Evolutionary conservation across 2,329 filamentous ascomycete species (phyloP).

Genomic region (Thelonectria rubi): DNA sequence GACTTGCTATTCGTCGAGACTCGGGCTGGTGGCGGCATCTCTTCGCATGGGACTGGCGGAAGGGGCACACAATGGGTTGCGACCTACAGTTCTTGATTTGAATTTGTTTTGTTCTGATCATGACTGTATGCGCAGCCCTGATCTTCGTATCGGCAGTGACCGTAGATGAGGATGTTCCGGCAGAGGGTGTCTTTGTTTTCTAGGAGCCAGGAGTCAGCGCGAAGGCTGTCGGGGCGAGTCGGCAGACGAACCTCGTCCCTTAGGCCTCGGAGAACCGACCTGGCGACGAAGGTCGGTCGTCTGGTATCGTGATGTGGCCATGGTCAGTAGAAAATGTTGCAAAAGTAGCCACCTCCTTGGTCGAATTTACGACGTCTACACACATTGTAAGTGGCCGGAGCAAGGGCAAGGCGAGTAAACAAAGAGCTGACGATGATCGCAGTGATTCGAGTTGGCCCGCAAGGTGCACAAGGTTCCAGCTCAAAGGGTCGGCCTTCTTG

Average conservation of each 20-base stretch:
- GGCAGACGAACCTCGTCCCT: conserved; percentile 60
- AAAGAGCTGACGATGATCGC: neutral
- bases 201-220: conserved; percentile 44
- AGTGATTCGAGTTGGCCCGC: no score
- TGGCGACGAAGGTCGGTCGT: conserved; percentile 60
- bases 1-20: neutral
- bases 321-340: conserved; percentile 47
- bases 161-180: conserved; percentile 92
- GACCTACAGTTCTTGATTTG: conserved; percentile 61
- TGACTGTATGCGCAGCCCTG: conserved; percentile 93
- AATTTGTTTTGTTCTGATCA: conserved; percentile 70
- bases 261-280: conserved; percentile 65
- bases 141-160: conserved; percentile 91
- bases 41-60: neutral
- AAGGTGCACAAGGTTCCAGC: conserved; percentile 18
- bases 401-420: neutral
- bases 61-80: conserved; percentile 14
- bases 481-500: conserved; percentile 30
- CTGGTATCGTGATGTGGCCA: conserved; percentile 58
- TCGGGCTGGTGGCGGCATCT: neutral
- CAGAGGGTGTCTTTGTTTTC: conserved; percentile 91
- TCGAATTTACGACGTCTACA: conserved; percentile 55
- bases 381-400: conserved; percentile 29
- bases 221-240: conserved; percentile 12
- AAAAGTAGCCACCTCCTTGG: conserved; percentile 46